Base-by-base conservation (phyloP, 2,329 filamentous ascomycete species). In the Colletotrichum incanum region DNA sequence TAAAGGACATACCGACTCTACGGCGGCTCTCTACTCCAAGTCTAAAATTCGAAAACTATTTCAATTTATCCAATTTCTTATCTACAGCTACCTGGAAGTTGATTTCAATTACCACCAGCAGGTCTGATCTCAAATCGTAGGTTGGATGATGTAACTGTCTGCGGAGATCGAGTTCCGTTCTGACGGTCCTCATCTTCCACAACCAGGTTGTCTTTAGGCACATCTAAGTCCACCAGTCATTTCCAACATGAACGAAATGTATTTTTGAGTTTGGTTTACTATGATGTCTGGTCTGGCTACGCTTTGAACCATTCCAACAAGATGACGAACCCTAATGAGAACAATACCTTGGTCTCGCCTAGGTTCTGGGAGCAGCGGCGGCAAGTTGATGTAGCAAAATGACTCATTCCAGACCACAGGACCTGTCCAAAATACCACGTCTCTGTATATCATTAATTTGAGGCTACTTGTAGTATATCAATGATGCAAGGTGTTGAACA, bases 361-460 rank as follows among this genome's bases (percentile, higher is more conserved):
- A 47, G 31, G 54, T 23, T 50, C 23, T 31, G 34, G 43, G 9
- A 11, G 18, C 28, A 31, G 41, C 43, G 11, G 54, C n/a, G 45
- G 18, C 43, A 28, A 56, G 41, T 60, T 66, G 43, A 60, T 28
- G 54, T 50, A 39, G 54, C 20, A 58, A 58, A n/a, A 12, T 41
- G 54, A 50, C 39, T 39, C 37, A 50, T n/a, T 49, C 43, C 43
- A 66, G 31, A 41, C 31, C 16, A 23, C 31, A 39, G 34, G 18
- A 59, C 26, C 37, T 37, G 31, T n/a, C 31, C 54, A 37, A 11
- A 37, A 9, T n/a, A 8, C 34, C 34, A 37, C 9, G 11, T 37
- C 2, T 7, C 34, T 5, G 11, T 8, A 37, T 8, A 37, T 11
- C 34, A 37, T 8, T 11, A 37, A 8, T 2, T 11, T 37, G 8